Conservation (phyloP, 768 basidiomycete species). For the Tephrocybe rancida region DNA sequence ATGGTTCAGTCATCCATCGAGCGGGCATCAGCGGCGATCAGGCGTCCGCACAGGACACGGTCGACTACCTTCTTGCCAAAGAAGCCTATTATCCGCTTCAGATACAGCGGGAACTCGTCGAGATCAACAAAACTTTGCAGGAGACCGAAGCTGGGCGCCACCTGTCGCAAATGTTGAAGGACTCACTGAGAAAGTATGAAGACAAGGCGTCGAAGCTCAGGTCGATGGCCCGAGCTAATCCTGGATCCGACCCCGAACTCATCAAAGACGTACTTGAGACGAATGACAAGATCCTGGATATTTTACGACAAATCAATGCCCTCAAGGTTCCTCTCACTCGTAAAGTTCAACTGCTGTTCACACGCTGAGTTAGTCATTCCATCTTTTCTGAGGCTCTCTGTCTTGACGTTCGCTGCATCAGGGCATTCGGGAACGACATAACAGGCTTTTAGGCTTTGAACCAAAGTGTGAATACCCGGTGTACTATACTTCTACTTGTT, state of each 20-base stretch:
- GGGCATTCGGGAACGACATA: no score
- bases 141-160: background rate
- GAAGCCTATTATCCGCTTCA: background rate
- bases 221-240: background rate
- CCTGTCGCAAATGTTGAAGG: background rate
- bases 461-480: no score
- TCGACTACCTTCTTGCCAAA: background rate
- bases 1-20: constrained; percentile 7
- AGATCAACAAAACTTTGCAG: background rate
- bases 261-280: background rate
- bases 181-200: background rate
- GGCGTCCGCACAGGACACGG: background rate
- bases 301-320: background rate
- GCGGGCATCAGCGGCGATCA: background rate
- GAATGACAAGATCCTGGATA: background rate
- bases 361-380: background rate
- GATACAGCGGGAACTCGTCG: background rate
- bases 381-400: background rate
- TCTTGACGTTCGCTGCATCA: no score
- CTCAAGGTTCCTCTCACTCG: background rate
- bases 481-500: no score
- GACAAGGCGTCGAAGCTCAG: background rate
- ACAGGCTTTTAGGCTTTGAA: no score
- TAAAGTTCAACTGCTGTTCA: background rate
- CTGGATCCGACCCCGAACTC: background rate